Conservation (phyloP, 2,329 filamentous ascomycete genomes). For the Xylaria sp. region DNA sequence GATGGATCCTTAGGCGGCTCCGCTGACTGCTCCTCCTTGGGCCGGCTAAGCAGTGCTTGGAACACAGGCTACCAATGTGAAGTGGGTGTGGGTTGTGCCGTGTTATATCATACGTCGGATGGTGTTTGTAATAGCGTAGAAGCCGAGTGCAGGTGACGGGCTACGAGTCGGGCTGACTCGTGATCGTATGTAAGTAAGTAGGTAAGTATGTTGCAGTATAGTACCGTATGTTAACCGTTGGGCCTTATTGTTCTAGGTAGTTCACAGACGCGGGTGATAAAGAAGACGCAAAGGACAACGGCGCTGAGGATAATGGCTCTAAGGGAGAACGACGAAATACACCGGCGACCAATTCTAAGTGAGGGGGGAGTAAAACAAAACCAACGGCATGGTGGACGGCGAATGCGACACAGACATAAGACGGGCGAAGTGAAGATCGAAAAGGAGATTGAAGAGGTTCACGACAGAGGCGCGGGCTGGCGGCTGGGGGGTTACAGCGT, state of each 20-base stretch:
- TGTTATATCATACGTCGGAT: slow-evolving; percentile 1
- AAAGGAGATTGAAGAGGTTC: slow-evolving; percentile 4
- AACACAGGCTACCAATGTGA: background rate
- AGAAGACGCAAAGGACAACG: background rate
- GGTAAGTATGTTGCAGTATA: too few relatives aligned
- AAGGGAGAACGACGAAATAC: too few relatives aligned
- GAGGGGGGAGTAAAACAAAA: background rate
- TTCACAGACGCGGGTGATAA: background rate
- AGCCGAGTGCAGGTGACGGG: slow-evolving; percentile 2
- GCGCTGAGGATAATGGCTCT: background rate
- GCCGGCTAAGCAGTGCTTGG: slow-evolving; percentile 6
- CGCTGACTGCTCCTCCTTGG: slow-evolving; percentile 10
- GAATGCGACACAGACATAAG: background rate
- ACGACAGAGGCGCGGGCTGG: slow-evolving; percentile 11
- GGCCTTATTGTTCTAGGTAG: background rate
- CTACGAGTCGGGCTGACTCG: slow-evolving; percentile 17
- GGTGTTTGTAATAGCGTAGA: background rate
- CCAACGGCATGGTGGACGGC: background rate
- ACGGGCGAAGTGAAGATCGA: slow-evolving; percentile 4
- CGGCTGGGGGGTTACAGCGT: too few relatives aligned
- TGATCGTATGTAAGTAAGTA: too few relatives aligned
- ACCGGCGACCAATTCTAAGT: background rate
- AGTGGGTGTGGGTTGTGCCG: slow-evolving; percentile 8
- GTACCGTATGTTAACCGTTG: background rate
- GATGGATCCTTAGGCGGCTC: slow-evolving; percentile 17